Conservation (phyloP, 176 grass and related monocot genomes). For the Avena sativa region DNA sequence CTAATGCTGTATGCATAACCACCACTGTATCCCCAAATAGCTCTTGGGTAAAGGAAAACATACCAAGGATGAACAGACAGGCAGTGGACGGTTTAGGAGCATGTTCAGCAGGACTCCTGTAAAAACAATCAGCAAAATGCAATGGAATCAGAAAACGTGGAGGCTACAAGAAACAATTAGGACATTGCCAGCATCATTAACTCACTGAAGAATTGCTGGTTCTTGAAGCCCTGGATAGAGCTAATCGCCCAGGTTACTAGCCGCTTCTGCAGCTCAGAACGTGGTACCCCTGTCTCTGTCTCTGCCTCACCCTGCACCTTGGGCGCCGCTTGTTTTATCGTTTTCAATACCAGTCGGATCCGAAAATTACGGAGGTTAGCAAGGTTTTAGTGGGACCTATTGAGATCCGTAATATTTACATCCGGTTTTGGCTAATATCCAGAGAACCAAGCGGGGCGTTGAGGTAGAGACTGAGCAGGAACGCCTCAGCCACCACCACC, state of each 20-base stretch:
- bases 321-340: slow-evolving; percentile 42
- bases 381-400: background rate
- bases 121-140: too few species aligned
- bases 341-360: too few species aligned
- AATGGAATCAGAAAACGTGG: slow-evolving; percentile 4
- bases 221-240: slow-evolving; percentile 51
- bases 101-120: slow-evolving; percentile 33
- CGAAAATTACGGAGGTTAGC: too few species aligned
- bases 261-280: slow-evolving; percentile 60
- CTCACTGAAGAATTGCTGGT: slow-evolving; percentile 63
- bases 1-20: background rate
- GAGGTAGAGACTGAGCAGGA: slow-evolving; percentile 84
- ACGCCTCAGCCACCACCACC: slow-evolving; percentile 67
- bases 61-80: slow-evolving; percentile 74
- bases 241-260: background rate
- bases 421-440: slow-evolving; percentile 55
- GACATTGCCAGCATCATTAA: background rate
- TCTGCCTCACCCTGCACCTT: slow-evolving; percentile 81
- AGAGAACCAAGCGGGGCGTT: too few species aligned
- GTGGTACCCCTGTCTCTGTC: slow-evolving; percentile 72
- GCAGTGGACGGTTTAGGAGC: slow-evolving; percentile 63
- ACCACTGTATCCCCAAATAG: background rate
- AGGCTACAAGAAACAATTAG: slow-evolving; percentile 14
- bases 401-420: slow-evolving; percentile 66
- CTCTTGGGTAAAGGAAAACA: background rate